These are phyloP conservation scores for Fragilaria radians DNA, from an alignment of 108 stramenopile genomes.

Conservation along the genomic window DNA sequence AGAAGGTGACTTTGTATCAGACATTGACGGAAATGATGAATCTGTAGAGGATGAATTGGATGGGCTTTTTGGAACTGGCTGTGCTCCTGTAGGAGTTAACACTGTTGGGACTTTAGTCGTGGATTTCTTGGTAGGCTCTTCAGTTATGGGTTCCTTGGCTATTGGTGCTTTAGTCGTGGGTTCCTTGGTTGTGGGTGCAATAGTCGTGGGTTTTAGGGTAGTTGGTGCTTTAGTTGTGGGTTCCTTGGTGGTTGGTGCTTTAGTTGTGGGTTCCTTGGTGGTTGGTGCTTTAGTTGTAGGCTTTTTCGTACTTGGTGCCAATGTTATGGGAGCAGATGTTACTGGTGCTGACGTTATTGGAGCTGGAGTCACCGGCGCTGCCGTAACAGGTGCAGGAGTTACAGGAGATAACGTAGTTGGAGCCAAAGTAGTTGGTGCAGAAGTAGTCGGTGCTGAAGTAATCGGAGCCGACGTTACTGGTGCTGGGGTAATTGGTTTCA, in stretches of 20 bases:
- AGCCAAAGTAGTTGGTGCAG: not conserved
- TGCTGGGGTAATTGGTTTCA: not conserved
- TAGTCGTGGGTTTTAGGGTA: too few species aligned
- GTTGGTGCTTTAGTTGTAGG: not conserved
- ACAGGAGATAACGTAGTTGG: not conserved
- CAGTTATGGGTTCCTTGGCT: not conserved
- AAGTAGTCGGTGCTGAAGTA: not conserved
- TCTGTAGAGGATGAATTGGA: too few species aligned
- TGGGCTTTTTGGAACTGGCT: too few species aligned
- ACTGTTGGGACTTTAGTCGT: too few species aligned
- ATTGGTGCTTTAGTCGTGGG: not conserved
- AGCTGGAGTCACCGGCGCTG: not conserved
- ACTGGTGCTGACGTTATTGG: not conserved
- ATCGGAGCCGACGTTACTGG: not conserved
- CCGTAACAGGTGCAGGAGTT: not conserved
- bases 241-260: not conserved
- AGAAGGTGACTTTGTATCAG: too few species aligned
- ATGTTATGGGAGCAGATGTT: not conserved
- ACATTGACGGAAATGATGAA: too few species aligned
- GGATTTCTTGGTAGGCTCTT: not conserved
- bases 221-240: too few species aligned
- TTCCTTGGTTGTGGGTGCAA: too few species aligned
- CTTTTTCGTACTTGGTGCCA: not conserved
- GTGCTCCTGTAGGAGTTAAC: too few species aligned
- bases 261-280: not conserved